A percentile compares a stretch with the other conserved stretches of the same genome.
Conservation (phyloP, 192 early-diverging fungal genomes). For the Diversispora epigaea region DNA sequence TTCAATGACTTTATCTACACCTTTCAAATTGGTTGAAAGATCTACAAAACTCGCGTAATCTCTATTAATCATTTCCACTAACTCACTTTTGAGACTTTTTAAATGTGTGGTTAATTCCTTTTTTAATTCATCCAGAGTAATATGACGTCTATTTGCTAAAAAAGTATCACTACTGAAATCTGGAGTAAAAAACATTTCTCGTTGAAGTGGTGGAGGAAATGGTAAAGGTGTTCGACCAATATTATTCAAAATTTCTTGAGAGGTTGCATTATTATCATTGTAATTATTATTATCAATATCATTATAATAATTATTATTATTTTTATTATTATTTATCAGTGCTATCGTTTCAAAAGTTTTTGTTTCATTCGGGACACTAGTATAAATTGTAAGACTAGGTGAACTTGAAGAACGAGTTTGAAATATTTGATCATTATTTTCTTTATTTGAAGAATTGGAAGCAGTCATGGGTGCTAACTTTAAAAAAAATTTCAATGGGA, state of each 20-base stretch:
- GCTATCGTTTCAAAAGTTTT: too few species aligned
- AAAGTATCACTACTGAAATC: constrained; percentile 64
- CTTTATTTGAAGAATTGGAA: background rate
- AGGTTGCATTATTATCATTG: too few species aligned
- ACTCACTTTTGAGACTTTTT: constrained; percentile 64
- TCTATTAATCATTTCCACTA: constrained; percentile 75
- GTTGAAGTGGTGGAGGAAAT: constrained; percentile 16
- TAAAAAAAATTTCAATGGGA: too few species aligned
- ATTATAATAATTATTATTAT: too few species aligned
- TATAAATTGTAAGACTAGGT: too few species aligned
- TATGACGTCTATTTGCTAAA: constrained; percentile 63
- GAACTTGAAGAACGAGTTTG: background rate
- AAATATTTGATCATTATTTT: background rate
- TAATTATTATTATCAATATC: too few species aligned
- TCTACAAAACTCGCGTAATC: constrained; percentile 84
- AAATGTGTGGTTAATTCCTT: constrained; percentile 57
- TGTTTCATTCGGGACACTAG: too few species aligned
- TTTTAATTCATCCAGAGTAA: constrained; percentile 66
- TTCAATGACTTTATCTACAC: constrained; percentile 65
- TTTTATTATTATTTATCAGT: too few species aligned
- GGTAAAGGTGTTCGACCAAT: constrained; percentile 1
- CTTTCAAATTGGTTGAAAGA: constrained; percentile 75
- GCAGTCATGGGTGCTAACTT: background rate
- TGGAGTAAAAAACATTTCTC: constrained; percentile 31
- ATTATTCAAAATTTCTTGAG: background rate